Evolutionary conservation across 164 flowering plant species (phyloP), one percentile per base, ranked within the genome.

Genomic region (Cinnamomum chago): DNA sequence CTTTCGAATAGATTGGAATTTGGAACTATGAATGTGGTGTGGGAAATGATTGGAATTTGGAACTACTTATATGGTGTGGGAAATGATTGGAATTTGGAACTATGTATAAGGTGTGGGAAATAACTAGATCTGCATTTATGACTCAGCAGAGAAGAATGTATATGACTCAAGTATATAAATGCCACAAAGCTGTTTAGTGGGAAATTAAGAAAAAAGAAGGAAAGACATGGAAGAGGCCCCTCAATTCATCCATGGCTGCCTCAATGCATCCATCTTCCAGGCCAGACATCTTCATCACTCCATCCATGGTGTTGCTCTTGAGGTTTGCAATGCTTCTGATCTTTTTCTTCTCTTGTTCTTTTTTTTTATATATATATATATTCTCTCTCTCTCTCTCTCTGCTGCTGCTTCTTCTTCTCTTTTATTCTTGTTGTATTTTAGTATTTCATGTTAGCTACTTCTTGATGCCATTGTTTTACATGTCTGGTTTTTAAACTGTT

Each of bases 201-300:
- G 14, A 64, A 12, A 25, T 11, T 23, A 24, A 64, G 28, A 12
- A 25, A 14, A 0, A 28, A 25, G 10, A 11, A 23, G 24, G 28
- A 13, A 64, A 24, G 67, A 25, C 27, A 64, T 64, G 67, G 67
- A 11, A 23, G 67, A 23, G 28, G n/a, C 25, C 25, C 51, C 47
- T 20, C 51, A 68, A 35, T 68, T 68, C 72, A 24, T 70, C 72
- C 72, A 70, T 70, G 72, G 72, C 72, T 24, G 52, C 72, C 72
- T 70, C 58, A 23, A 50, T 25, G 72, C 30, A 52, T 47, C 72
- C 55, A 70, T 70, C 33, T 70, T 70, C 58, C 13, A 50, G 58
- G 72, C 72, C 35, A 14, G 3, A 17, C 17, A 70, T 2, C 72
- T 70, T 22, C 72, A 70, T 27, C 55, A 70, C 28, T 70, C 72